phyloP scores from a whole-genome alignment of 805 yeast species.

The Cyberlindnera sargentensis region DNA sequence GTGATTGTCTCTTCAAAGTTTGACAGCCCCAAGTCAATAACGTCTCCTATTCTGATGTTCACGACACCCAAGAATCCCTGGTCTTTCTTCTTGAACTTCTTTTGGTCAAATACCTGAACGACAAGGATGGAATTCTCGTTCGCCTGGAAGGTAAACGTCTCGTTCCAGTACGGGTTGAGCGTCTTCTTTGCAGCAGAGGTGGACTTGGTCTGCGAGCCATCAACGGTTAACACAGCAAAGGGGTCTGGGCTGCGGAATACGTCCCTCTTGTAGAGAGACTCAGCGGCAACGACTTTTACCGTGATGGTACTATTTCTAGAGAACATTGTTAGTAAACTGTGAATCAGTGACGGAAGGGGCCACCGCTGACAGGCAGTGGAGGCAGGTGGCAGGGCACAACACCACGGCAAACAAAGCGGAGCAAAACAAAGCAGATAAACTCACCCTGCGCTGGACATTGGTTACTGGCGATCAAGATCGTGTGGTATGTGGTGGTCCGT shows the following conservation, averaged over 20 bases:
- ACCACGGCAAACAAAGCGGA: too few relatives aligned
- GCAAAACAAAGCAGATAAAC: not conserved
- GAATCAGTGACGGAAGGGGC: not conserved
- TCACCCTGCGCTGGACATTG: not conserved
- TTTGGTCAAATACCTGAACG: constrained; percentile 93
- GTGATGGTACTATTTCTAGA: constrained; percentile 19
- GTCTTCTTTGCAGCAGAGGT: constrained; percentile 93
- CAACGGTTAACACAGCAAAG: constrained; percentile 95
- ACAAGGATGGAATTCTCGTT: constrained; percentile 80
- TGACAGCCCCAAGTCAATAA: constrained; percentile 53
- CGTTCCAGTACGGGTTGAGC: constrained; percentile 97
- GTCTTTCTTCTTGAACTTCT: constrained; percentile 95
- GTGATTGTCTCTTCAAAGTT: constrained; percentile 77
- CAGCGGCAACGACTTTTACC: constrained; percentile 89
- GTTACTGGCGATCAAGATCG: too few relatives aligned
- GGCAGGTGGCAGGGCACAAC: too few relatives aligned
- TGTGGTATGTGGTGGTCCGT: too few relatives aligned
- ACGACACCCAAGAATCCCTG: constrained; percentile 98
- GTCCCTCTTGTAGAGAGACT: constrained; percentile 90
- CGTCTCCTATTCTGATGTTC: constrained; percentile 84
- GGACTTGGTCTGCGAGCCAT: constrained; percentile 92
- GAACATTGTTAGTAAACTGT: not conserved
- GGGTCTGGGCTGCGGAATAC: constrained; percentile 97
- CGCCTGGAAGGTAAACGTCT: constrained; percentile 71
- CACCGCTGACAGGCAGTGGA: too few relatives aligned